phyloP scores from a whole-genome alignment of 192 early-diverging fungal genomes.

The Coemansia sp. region DNA sequence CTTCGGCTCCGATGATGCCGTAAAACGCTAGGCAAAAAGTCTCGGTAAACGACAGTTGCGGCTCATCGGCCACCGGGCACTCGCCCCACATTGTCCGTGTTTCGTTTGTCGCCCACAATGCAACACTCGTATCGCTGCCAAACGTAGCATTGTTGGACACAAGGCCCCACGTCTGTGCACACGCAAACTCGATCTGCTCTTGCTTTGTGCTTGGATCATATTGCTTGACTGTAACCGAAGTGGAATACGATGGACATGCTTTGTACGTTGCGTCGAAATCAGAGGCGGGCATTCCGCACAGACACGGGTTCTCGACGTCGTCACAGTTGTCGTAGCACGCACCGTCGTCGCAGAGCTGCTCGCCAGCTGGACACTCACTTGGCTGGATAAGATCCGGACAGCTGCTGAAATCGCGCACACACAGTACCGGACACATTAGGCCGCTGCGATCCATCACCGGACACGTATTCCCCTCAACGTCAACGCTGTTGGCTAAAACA shows the following conservation, averaged over 20 bases:
- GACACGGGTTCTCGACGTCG: neutral
- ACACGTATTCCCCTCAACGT: conserved; percentile 54
- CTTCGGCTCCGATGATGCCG: neutral
- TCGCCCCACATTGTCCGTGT: neutral
- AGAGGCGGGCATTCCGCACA: neutral
- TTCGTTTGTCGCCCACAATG: conserved; percentile 20
- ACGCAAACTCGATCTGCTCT: conserved; percentile 34
- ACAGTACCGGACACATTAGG: conserved; percentile 56
- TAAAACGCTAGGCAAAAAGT: neutral
- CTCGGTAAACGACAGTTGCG: neutral
- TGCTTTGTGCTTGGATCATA: conserved; percentile 57
- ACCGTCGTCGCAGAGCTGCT: conserved; percentile 55
- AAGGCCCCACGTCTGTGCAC: conserved; percentile 30
- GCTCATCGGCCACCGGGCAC: neutral
- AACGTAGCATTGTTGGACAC: conserved; percentile 18
- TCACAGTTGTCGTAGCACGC: conserved; percentile 28
- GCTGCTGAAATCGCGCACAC: conserved; percentile 26
- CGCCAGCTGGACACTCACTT: conserved; percentile 30
- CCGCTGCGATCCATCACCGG: conserved; percentile 53
- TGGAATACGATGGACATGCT: neutral
- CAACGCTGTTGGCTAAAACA: conserved; percentile 52
- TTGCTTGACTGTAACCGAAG: conserved; percentile 40
- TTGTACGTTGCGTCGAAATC: neutral
- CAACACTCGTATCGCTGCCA: conserved; percentile 7
- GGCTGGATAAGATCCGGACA: conserved; percentile 34